Evolutionary conservation across 352 stramenopile species (phyloP), one percentile per base, ranked within the genome.

Genomic region (Pythium aristosporum): DNA sequence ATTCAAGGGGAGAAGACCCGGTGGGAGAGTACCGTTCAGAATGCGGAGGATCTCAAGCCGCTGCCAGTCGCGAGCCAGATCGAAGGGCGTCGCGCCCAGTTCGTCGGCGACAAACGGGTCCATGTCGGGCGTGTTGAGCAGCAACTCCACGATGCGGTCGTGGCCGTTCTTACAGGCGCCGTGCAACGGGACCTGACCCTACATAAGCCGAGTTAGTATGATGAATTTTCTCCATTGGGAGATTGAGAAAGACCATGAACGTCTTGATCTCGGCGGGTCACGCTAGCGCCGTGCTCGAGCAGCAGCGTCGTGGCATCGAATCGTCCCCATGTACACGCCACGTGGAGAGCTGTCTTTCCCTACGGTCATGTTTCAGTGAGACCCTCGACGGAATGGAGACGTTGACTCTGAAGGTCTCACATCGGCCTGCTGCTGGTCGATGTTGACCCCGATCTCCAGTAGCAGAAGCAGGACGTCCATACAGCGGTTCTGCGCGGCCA

Each of bases 61-160:
- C 32, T 84, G 77, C 79, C 77, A 87, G 61, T 83, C 79, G 52
- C 72, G 69, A 8, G 77, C 77, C n/a, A 85, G 63, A n/a, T 88
- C 79, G 25, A 85, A 67, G 7, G 77, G 69, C 10, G 77, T 84
- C 3, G 70, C 68, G 11, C 76, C 77, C 36, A 72, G 74, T 51
- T 87, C 77, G 43, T 90, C 77, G 2, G 65, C 71, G 18, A 87
- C 21, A 36, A 85, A 85, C 3, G 77, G 69, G 20, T 79, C 74
- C 8, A 67, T 69, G 8, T 64, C 59, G 34, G 34, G 34, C 2
- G 70, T 68, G 36, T 65, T 28, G 5, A 90, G 63, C 5, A 82
- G 68, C 1, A 80, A 30, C 43, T 62, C 57, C 30, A 90, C 81
- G 37, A 88, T 63, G 21, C 65, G 56, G 6, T 75, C 71, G 28